Conservation (phyloP, 495 filamentous ascomycete genomes). For the Penicillium silybi region DNA sequence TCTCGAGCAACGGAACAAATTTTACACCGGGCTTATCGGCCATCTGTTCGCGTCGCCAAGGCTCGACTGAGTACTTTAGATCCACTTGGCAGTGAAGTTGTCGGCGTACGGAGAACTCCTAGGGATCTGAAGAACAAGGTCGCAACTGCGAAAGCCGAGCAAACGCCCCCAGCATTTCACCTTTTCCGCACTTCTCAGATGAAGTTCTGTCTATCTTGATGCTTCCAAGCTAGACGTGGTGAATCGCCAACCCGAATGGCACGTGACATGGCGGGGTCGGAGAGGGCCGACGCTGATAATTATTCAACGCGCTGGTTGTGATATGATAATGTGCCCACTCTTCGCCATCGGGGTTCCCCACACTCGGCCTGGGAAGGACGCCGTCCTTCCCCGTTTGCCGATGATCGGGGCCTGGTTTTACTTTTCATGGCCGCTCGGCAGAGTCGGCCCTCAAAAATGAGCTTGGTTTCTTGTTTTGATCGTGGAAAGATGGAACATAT, state of each 20-base stretch:
- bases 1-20: not conserved
- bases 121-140: not conserved
- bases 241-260: not conserved
- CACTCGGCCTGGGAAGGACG: not conserved
- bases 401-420: not conserved
- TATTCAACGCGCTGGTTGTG: slow-evolving; percentile 10
- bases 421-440: not conserved
- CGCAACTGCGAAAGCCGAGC: not conserved
- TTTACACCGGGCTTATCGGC: slow-evolving; percentile 8
- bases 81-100: slow-evolving; percentile 7
- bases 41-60: slow-evolving; percentile 8
- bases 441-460: not conserved
- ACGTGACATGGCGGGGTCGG: slow-evolving; percentile 25
- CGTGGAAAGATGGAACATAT: too few relatives aligned
- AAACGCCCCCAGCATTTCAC: not conserved
- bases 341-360: not conserved
- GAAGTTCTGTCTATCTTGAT: not conserved
- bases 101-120: not conserved
- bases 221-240: not conserved
- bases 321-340: slow-evolving; percentile 16
- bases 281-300: slow-evolving; percentile 14
- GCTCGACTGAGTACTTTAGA: slow-evolving; percentile 4
- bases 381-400: not conserved
- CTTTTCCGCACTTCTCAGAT: not conserved
- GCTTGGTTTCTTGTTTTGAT: not conserved